Percentiles rank a stretch among this genome's conserved stretches.
Evolutionary conservation across 805 yeast genomes (phyloP).

Genomic region (Zygoascus flipseniorum): DNA sequence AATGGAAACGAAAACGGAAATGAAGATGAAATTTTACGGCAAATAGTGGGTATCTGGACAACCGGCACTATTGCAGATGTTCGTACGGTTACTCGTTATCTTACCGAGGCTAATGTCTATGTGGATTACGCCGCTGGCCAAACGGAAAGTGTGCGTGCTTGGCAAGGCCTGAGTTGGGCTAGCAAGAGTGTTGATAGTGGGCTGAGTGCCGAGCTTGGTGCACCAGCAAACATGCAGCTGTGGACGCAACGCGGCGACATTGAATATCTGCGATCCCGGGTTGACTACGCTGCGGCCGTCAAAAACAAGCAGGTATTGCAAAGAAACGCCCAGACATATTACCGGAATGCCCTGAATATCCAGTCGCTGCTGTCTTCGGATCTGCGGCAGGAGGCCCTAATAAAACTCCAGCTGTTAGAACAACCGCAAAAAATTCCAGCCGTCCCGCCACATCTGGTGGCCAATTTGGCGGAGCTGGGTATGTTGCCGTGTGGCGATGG

Average conservation of each 20-base stretch:
- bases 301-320: slow-evolving; percentile 15
- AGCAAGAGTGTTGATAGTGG: neutral
- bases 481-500: neutral
- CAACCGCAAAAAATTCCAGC: neutral
- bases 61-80: neutral
- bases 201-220: neutral
- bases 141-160: neutral
- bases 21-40: neutral
- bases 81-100: slow-evolving; percentile 8
- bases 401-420: neutral
- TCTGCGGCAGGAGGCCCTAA: slow-evolving; percentile 12
- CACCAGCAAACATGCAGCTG: slow-evolving; percentile 5
- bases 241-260: slow-evolving; percentile 22
- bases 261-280: slow-evolving; percentile 17
- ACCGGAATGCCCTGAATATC: slow-evolving; percentile 18
- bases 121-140: slow-evolving; percentile 11
- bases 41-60: slow-evolving; percentile 3
- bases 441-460: neutral
- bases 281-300: slow-evolving; percentile 13
- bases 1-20: neutral
- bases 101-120: slow-evolving; percentile 21
- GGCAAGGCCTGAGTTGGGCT: neutral
- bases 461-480: neutral
- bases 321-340: slow-evolving; percentile 19
- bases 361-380: slow-evolving; percentile 6